Evolutionary conservation across 1,284 basidiomycete genomes (phyloP).

Genomic region (Leccinum variabile): DNA sequence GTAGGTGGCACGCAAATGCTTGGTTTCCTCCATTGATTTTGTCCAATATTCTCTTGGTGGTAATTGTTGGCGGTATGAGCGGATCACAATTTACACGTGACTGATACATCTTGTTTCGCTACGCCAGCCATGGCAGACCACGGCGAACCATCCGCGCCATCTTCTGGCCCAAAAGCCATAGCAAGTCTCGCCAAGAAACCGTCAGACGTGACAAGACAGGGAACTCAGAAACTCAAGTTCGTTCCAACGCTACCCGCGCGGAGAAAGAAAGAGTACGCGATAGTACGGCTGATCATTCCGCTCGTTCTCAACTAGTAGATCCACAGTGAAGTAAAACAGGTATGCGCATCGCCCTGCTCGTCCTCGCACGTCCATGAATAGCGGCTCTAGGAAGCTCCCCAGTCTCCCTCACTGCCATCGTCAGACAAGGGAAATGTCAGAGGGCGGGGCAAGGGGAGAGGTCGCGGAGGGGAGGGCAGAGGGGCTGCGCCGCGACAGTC

Average conservation of each 20-base stretch:
- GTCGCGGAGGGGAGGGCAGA: slow-evolving; percentile 45
- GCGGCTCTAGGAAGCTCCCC: slow-evolving; percentile 48
- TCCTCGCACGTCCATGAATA: slow-evolving; percentile 1
- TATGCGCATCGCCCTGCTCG: slow-evolving; percentile 22
- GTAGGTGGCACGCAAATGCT: slow-evolving; percentile 74
- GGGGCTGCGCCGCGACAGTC: slow-evolving; percentile 52
- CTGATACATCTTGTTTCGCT: neutral
- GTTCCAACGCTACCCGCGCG: slow-evolving; percentile 70
- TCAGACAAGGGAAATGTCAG: slow-evolving; percentile 44
- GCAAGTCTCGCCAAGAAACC: slow-evolving; percentile 72
- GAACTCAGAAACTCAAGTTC: slow-evolving; percentile 75
- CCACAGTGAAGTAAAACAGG: slow-evolving; percentile 45
- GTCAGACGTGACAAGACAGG: slow-evolving; percentile 67
- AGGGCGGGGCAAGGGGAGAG: slow-evolving; percentile 51
- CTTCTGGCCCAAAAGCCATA: slow-evolving; percentile 54
- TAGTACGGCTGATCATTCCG: neutral
- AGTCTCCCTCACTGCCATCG: slow-evolving; percentile 30
- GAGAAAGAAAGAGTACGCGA: slow-evolving; percentile 74
- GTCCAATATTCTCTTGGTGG: neutral
- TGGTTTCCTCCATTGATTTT: slow-evolving; percentile 43
- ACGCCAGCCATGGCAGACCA: slow-evolving; percentile 23
- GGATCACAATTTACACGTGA: slow-evolving; percentile 23
- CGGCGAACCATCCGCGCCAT: slow-evolving; percentile 12
- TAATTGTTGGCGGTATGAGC: neutral
- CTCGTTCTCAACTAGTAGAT: slow-evolving; percentile 20